Base-by-base conservation (phyloP, 2,329 filamentous ascomycete genomes). In the Penicillium sumatraense region DNA sequence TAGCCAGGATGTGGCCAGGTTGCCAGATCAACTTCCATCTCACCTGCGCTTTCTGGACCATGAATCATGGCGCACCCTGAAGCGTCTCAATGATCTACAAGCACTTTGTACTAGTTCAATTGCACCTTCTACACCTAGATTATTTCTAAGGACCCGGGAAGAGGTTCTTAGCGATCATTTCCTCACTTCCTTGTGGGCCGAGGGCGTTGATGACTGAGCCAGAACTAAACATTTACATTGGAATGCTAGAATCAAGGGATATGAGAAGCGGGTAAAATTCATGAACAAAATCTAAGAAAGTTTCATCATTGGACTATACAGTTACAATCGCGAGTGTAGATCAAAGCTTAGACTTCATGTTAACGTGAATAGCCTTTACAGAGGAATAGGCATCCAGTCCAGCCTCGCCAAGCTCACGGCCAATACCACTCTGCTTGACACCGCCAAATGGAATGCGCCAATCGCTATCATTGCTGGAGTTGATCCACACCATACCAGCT, bases 371-470 rank as follows among this genome's bases (percentile, higher is more conserved):
- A 27, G 68, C 67, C 57, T 72, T 72, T 3, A 63, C 60, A 29
- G 42, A 63, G 2, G 64, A 65, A 42, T 83, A 84, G n/a, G 79
- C 78, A 46, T 81, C 79, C 56, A 84, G 63, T 1, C 80, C 81
- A 40, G 81, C 80, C 67, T 83, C 80, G 3, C 82, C 82, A 23
- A 83, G 66, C 67, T 84, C 82, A 35, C 81, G 67, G 16, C 82
- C 82, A 63, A 83, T 83, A 3, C 82, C 82, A 60, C 74, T 78
- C 70, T 82, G 78, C 71, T 84, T 84, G 9, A 82, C 79, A 20
- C 74, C 74, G 44, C 73, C 74, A 51, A 73, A 75, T 0, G 73
- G 71, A 49, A 74, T 69, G 2, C 70, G 61, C 56, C 67, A 68
- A 51, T 76, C 70, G 29, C 67, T 70, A 48, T 75, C 72, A 47